Evolutionary conservation across 768 basidiomycete genomes (phyloP).

Genomic region (Russula foetens): DNA sequence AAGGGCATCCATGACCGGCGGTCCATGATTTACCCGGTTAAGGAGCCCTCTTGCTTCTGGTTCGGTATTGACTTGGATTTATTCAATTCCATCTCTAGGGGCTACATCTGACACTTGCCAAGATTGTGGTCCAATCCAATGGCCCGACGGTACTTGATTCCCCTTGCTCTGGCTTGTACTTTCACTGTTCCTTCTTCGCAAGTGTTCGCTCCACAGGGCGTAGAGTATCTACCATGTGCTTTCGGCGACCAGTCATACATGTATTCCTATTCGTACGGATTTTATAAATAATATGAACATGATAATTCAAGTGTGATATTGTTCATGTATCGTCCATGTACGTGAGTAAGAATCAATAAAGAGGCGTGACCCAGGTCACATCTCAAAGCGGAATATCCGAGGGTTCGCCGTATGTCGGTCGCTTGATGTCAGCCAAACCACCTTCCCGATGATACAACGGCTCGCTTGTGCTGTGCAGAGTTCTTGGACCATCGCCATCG

Average conservation of each 20-base stretch:
- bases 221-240: constrained; percentile 18
- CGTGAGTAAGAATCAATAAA: not conserved
- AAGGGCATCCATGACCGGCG: constrained; percentile 1
- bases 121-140: constrained; percentile 16
- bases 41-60: constrained; percentile 16
- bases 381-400: not conserved
- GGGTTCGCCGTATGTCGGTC: not conserved
- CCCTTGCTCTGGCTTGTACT: constrained; percentile 14
- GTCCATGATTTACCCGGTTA: constrained; percentile 8
- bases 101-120: constrained; percentile 18
- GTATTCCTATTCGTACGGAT: constrained; percentile 21
- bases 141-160: constrained; percentile 12
- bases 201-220: constrained; percentile 14
- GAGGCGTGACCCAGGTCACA: too few species aligned
- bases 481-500: not conserved
- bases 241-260: constrained; percentile 17
- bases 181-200: constrained; percentile 11
- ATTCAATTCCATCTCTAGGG: constrained; percentile 19
- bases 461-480: constrained; percentile 2
- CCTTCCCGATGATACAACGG: not conserved
- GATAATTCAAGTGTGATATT: constrained; percentile 4
- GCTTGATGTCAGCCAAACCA: not conserved
- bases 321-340: not conserved
- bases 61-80: constrained; percentile 20
- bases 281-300: constrained; percentile 19